Evolutionary conservation across 345 rosid species (phyloP).

Genomic region (Nasturtium officinale): DNA sequence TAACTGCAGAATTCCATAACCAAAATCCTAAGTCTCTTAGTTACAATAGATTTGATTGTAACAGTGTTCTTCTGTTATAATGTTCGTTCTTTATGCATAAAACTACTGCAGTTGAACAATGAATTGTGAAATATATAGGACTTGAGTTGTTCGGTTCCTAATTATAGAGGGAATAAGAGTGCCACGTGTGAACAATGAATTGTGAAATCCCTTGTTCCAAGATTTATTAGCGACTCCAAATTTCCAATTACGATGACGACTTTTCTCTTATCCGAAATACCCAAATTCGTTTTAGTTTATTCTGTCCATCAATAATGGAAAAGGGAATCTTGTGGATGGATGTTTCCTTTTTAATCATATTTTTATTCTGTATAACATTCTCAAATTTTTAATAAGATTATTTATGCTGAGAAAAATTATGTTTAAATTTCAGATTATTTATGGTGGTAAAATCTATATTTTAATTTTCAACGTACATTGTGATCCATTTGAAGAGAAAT

Average conservation of each 20-base stretch:
- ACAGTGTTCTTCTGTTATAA: too few relatives aligned
- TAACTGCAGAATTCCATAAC: not conserved
- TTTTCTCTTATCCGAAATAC: too few relatives aligned
- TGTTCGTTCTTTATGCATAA: not conserved
- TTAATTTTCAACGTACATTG: not conserved
- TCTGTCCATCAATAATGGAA: not conserved
- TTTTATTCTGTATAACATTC: not conserved
- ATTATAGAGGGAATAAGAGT: not conserved
- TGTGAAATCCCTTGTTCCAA: not conserved
- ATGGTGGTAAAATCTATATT: too few relatives aligned
- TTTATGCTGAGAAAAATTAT: not conserved
- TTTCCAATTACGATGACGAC: too few relatives aligned
- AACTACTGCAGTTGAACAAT: slow-evolving; percentile 1
- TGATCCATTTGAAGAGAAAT: not conserved
- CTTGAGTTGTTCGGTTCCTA: not conserved
- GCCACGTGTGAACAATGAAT: not conserved
- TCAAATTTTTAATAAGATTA: not conserved
- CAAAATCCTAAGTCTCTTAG: too few relatives aligned
- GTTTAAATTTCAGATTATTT: too few relatives aligned
- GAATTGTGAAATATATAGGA: too few relatives aligned
- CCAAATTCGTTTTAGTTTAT: too few relatives aligned
- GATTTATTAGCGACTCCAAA: not conserved
- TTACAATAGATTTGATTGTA: too few relatives aligned
- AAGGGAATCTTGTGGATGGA: not conserved
- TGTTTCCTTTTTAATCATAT: not conserved